phyloP scores from a whole-genome alignment of 495 filamentous ascomycete genomes.

The Neurospora sp. region DNA sequence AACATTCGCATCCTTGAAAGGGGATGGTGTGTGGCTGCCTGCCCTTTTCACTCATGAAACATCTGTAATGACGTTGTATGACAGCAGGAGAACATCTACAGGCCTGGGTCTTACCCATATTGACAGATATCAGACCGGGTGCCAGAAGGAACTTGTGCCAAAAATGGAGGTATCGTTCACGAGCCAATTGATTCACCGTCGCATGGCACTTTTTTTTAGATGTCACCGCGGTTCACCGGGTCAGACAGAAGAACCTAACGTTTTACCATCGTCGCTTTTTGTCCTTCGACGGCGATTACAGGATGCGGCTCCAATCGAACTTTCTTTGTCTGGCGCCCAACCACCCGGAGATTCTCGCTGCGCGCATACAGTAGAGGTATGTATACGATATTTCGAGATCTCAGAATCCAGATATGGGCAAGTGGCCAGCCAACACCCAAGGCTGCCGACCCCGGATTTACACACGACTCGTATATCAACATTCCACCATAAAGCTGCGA shows the following conservation, averaged over 20 bases:
- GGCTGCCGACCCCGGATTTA: background rate
- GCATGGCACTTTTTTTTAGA: background rate
- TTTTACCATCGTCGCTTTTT: background rate
- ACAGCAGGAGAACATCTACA: background rate
- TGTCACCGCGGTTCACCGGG: background rate
- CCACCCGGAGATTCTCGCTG: background rate
- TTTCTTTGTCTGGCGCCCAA: background rate
- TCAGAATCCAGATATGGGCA: background rate
- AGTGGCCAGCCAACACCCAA: background rate
- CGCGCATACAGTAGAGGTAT: background rate
- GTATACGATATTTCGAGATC: background rate
- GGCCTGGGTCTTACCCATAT: background rate
- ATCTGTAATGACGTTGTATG: background rate
- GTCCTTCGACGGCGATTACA: background rate
- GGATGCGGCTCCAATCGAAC: background rate
- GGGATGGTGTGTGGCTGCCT: background rate
- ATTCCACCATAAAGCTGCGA: background rate
- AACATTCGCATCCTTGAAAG: background rate
- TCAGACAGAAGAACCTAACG: background rate
- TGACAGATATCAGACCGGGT: background rate
- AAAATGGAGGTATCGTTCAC: background rate
- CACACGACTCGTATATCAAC: background rate
- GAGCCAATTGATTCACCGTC: background rate
- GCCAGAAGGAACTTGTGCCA: background rate
- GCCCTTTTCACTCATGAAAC: background rate